Evolutionary conservation across 495 filamentous ascomycete species (phyloP).

Genomic region (Aspergillus ostianus): DNA sequence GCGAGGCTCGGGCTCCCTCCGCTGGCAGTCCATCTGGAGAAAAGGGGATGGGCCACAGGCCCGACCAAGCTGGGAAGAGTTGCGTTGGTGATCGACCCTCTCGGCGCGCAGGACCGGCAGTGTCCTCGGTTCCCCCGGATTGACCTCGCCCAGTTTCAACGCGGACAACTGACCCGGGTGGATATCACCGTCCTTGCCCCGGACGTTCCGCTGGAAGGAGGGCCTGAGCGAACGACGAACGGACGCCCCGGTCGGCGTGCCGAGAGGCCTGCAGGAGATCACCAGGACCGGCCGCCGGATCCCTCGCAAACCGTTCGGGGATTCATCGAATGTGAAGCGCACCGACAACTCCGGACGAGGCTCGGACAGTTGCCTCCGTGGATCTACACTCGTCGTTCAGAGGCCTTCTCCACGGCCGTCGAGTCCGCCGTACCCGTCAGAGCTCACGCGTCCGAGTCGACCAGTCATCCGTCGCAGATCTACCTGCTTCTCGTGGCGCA

Average conservation of each 20-base stretch:
- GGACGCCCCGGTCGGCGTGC: neutral
- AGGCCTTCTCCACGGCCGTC: neutral
- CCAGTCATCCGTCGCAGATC: conserved; percentile 56
- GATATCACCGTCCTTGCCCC: conserved; percentile 60
- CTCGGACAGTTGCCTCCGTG: conserved; percentile 13
- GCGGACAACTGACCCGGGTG: conserved; percentile 54
- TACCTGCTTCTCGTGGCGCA: conserved; percentile 75
- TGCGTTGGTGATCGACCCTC: conserved; percentile 55
- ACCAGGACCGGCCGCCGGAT: neutral
- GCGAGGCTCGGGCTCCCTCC: conserved; percentile 57
- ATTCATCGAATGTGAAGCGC: conserved; percentile 18
- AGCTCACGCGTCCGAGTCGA: conserved; percentile 54
- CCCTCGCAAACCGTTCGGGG: conserved; percentile 11
- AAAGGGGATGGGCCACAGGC: conserved; percentile 68
- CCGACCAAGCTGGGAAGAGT: conserved; percentile 55
- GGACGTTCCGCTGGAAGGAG: conserved; percentile 18
- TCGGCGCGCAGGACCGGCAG: conserved; percentile 22
- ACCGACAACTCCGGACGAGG: conserved; percentile 10
- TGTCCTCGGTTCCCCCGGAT: conserved; percentile 43
- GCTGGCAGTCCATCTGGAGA: conserved; percentile 54
- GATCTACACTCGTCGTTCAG: conserved; percentile 5
- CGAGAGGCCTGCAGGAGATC: conserved; percentile 4
- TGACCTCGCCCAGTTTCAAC: conserved; percentile 33
- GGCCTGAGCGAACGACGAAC: neutral
- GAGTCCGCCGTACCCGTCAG: conserved; percentile 32